phyloP scores from a whole-genome alignment of 2,329 filamentous ascomycete genomes.

The Fusarium nodosum region DNA sequence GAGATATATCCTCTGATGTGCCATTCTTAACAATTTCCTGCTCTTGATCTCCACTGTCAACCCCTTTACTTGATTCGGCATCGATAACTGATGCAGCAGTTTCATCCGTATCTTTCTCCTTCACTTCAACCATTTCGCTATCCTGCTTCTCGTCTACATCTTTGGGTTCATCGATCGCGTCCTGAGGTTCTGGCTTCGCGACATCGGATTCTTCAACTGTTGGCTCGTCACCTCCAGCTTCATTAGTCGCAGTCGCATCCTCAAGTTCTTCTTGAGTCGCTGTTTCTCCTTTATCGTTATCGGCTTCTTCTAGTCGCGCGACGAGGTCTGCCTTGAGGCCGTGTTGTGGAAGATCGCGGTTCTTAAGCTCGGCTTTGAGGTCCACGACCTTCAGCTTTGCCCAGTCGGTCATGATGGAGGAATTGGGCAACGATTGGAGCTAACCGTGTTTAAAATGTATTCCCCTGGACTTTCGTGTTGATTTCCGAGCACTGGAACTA shows the following conservation, averaged over 20 bases:
- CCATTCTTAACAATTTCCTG: conserved; percentile 24
- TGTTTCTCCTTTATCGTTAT: conserved; percentile 21
- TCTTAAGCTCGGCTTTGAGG: conserved; percentile 80
- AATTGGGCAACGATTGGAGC: conserved; percentile 24
- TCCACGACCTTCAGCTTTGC: conserved; percentile 78
- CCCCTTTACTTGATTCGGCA: conserved; percentile 14
- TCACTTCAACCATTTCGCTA: conserved; percentile 7
- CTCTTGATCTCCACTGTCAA: conserved; percentile 11
- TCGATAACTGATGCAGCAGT: conserved; percentile 1
- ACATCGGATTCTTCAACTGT: conserved; percentile 3
- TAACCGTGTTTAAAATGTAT: conserved; percentile 7
- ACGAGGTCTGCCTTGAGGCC: conserved; percentile 81
- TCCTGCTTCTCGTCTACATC: conserved; percentile 9
- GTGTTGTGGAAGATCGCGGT: conserved; percentile 74
- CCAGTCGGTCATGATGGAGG: conserved; percentile 64
- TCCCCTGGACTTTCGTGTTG: neutral
- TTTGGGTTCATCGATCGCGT: conserved; percentile 23
- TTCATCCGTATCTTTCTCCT: conserved; percentile 2
- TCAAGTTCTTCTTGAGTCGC: conserved; percentile 26
- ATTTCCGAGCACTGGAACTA: too few relatives aligned
- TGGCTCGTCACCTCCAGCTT: conserved; percentile 23
- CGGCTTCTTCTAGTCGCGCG: conserved; percentile 65
- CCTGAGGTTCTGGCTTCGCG: conserved; percentile 4
- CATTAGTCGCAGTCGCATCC: conserved; percentile 28
- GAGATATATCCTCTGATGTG: conserved; percentile 18